phyloP scores from a whole-genome alignment of 192 early-diverging fungal genomes.

The Rhizophagus prolifer region DNA sequence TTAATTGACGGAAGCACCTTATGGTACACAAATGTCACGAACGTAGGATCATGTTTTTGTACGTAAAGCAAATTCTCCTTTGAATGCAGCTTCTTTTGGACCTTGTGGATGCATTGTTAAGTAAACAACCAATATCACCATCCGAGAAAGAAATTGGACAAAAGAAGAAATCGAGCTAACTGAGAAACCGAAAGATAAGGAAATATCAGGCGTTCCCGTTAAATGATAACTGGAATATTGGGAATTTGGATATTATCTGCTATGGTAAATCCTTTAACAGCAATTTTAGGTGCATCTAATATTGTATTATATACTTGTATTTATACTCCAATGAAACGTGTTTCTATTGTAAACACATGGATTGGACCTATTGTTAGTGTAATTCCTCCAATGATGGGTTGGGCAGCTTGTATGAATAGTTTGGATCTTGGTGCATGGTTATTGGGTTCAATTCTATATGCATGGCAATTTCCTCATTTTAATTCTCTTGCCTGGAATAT shows the following conservation, averaged over 20 bases:
- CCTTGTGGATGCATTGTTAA: too few relatives aligned
- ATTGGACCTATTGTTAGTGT: slow-evolving; percentile 91
- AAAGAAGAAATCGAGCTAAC: too few relatives aligned
- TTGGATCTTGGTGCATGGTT: slow-evolving; percentile 78
- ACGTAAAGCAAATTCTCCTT: slow-evolving; percentile 70
- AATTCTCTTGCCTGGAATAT: slow-evolving; percentile 92
- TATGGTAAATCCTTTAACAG: slow-evolving; percentile 88
- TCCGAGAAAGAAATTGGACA: too few relatives aligned
- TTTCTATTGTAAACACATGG: slow-evolving; percentile 94
- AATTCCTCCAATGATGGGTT: slow-evolving; percentile 98
- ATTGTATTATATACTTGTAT: slow-evolving; percentile 85
- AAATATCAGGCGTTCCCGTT: too few relatives aligned
- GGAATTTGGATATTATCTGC: slow-evolving; percentile 65
- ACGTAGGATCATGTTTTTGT: slow-evolving; percentile 87
- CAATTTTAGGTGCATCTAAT: slow-evolving; percentile 77
- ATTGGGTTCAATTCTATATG: slow-evolving; percentile 79
- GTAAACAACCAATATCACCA: too few relatives aligned
- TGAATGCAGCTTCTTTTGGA: slow-evolving; percentile 79
- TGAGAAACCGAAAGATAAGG: too few relatives aligned
- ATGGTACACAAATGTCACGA: slow-evolving; percentile 95
- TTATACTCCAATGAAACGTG: slow-evolving; percentile 95
- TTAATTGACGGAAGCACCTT: slow-evolving; percentile 94
- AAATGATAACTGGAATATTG: slow-evolving; percentile 57
- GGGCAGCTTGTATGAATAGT: slow-evolving; percentile 81
- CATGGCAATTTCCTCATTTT: slow-evolving; percentile 99